Percentiles rank a stretch among this genome's conserved stretches.
These are phyloP conservation scores for Trichoderma polysporum DNA, from an alignment of 2,329 filamentous ascomycete species.

Conservation along the genomic window DNA sequence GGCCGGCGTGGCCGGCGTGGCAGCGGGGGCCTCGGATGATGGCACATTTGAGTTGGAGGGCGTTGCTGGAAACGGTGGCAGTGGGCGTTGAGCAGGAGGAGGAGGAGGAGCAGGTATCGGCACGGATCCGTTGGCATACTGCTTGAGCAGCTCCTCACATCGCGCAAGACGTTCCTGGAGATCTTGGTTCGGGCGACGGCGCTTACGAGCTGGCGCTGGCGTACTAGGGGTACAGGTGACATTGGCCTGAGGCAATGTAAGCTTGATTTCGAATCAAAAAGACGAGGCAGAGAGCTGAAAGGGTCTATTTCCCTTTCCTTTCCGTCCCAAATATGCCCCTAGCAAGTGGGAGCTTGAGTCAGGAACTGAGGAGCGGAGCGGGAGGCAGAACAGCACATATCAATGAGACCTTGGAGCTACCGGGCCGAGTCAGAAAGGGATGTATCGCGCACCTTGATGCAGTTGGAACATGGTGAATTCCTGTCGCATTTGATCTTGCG, in stretches of 20 bases:
- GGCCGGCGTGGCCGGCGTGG: slow-evolving; percentile 30
- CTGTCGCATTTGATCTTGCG: slow-evolving; percentile 64
- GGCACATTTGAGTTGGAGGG: slow-evolving; percentile 20
- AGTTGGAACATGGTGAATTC: slow-evolving; percentile 59
- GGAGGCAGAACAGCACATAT: neutral
- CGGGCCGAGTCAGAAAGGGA: slow-evolving; percentile 17
- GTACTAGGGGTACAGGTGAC: slow-evolving; percentile 60
- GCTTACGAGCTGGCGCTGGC: slow-evolving; percentile 59
- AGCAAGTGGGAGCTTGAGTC: neutral
- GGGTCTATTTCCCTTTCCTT: neutral
- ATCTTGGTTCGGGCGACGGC: slow-evolving; percentile 59
- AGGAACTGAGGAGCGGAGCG: neutral
- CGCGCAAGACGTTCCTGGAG: slow-evolving; percentile 59
- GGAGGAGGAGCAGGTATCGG: slow-evolving; percentile 28
- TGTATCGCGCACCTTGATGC: slow-evolving; percentile 51
- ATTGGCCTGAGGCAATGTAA: slow-evolving; percentile 47
- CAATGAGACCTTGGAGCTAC: neutral
- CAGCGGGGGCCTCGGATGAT: slow-evolving; percentile 28
- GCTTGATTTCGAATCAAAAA: slow-evolving; percentile 6
- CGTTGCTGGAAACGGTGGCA: slow-evolving; percentile 17
- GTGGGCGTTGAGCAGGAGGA: slow-evolving; percentile 23
- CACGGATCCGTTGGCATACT: slow-evolving; percentile 49
- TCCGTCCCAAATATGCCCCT: neutral
- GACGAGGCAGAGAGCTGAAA: neutral
- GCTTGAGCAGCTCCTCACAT: slow-evolving; percentile 58